Percentiles rank a stretch among this genome's conserved stretches.
Evolutionary conservation across 306 rosid species (phyloP).

Genomic region (Lathyrus sativus): DNA sequence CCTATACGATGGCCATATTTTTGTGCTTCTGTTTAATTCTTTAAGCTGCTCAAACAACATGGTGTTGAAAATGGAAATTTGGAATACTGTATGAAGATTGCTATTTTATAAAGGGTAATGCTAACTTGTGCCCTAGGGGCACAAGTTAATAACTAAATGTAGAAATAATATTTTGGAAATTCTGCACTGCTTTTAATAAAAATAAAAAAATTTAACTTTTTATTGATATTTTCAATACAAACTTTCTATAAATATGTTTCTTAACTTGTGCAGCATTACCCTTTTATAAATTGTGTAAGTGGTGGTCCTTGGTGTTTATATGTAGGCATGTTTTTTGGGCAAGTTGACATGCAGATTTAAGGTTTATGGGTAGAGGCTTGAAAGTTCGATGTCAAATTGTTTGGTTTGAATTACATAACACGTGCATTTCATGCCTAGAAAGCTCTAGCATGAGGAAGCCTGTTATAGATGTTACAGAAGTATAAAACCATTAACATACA

Average conservation of each 20-base stretch:
- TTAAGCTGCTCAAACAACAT: neutral
- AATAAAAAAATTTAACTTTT: no score
- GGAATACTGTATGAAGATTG: neutral
- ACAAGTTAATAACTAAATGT: no score
- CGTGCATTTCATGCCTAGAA: constrained; percentile 3
- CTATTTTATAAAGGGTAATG: no score
- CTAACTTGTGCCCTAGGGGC: no score
- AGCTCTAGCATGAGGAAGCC: neutral
- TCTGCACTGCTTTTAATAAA: no score
- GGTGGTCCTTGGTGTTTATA: neutral
- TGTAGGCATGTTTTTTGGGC: neutral
- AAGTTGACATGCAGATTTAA: neutral
- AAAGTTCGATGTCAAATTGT: neutral
- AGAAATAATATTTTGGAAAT: no score
- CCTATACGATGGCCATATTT: neutral
- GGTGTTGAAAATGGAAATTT: neutral
- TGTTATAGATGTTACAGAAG: constrained; percentile 5
- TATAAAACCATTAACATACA: neutral
- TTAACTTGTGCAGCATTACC: no score
- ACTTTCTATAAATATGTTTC: no score
- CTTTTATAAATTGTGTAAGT: neutral
- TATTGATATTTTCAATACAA: no score
- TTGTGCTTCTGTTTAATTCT: neutral
- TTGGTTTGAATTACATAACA: neutral
- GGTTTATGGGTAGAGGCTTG: constrained; percentile 5